Evolutionary conservation across 116 monocot genomes (phyloP), one percentile per base, ranked within the genome.

Genomic region (Dioscorea cayenensis): DNA sequence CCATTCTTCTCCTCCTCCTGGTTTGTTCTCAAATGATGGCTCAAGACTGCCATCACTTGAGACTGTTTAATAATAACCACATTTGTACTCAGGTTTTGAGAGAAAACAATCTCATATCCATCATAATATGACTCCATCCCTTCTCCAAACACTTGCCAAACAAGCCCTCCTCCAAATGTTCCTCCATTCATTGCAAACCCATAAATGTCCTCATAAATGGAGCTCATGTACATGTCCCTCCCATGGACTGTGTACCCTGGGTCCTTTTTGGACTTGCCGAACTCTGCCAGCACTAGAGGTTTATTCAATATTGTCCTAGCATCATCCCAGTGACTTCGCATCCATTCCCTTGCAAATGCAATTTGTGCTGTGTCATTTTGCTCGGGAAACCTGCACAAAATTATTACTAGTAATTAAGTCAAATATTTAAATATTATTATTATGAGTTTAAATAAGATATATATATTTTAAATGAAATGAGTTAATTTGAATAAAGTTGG

Each of bases 61-160:
- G 86, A 86, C 49, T 86, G 86, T 70, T 67, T 82, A 10, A 48
- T 32, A 22, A 86, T 73, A 49, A 82, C 25, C 0, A 50, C 76
- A 13, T 28, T 22, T 0, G 82, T 86, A 18, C 63, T 25, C n/a
- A 63, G 66, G 48, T 82, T 72, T 66, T 50, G 68, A 14, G 82
- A 51, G 50, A 89, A 28, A 35, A 89, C 58, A 71, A 89, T 85
- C 84, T 82, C 85, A 66, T 82, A 89, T 0, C 89, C 89, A 16
- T 89, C 89, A 68, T 73, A 71, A 75, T 75, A 85, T 14, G 74
- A 60, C 23, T 89, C 89, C 89, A 89, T 89, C 10, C 80, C 85
- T 38, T 72, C 70, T 14, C 77, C 85, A 77, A 85, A 70, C 29
- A 85, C 3, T 64, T 89, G 89, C 89, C 89, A 89, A 36, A 88